phyloP scores from a whole-genome alignment of 495 filamentous ascomycete species.

The Penicillium fimorum region DNA sequence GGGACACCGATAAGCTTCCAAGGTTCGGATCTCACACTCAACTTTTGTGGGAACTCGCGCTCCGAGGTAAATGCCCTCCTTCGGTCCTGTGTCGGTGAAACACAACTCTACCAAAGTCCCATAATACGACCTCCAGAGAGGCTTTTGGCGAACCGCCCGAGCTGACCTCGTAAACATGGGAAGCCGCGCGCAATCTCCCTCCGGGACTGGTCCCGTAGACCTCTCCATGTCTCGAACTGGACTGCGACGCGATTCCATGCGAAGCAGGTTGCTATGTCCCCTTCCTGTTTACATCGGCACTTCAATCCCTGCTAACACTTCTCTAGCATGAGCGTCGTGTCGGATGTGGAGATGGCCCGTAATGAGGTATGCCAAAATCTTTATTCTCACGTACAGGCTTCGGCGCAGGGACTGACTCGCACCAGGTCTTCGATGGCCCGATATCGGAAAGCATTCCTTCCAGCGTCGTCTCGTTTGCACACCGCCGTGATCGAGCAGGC shows the following conservation, averaged over 20 bases:
- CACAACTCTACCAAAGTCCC: neutral
- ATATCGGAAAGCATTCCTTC: constrained; percentile 93
- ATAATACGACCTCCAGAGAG: neutral
- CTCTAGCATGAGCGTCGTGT: constrained; percentile 71
- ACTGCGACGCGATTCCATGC: constrained; percentile 63
- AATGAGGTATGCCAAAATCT: constrained; percentile 66
- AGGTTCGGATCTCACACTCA: constrained; percentile 9
- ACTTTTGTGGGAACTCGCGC: neutral
- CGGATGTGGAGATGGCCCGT: constrained; percentile 98
- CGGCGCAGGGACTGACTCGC: constrained; percentile 6
- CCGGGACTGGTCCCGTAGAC: constrained; percentile 23
- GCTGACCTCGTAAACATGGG: constrained; percentile 23
- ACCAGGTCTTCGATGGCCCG: constrained; percentile 85
- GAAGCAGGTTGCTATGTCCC: constrained; percentile 59
- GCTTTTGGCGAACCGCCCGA: neutral
- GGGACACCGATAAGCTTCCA: constrained; percentile 12
- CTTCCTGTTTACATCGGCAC: neutral
- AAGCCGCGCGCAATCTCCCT: constrained; percentile 24
- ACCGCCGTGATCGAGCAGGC: constrained; percentile 70
- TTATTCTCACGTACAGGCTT: neutral
- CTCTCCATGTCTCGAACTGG: constrained; percentile 29
- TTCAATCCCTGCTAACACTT: constrained; percentile 20
- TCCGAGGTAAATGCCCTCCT: neutral
- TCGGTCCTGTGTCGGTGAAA: constrained; percentile 1
- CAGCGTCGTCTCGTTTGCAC: constrained; percentile 81